Percentiles rank a stretch among this genome's conserved stretches.
phyloP scores from a whole-genome alignment of 2,329 filamentous ascomycete species.

The Venturiaceae sp. region DNA sequence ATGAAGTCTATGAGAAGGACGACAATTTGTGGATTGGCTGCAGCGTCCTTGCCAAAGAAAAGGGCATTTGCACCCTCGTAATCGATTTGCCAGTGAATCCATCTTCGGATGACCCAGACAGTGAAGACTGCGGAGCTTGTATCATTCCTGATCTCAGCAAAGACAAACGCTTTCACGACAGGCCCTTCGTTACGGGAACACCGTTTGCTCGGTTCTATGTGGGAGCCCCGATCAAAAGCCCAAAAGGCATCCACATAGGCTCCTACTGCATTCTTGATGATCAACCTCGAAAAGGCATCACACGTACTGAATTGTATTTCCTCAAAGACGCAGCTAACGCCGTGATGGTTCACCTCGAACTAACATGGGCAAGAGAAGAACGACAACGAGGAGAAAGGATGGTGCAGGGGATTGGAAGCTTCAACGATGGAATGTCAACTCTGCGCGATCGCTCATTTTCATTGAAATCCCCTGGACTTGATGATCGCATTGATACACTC shows the following conservation, averaged over 20 bases:
- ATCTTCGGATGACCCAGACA: background rate
- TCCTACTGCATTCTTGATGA: constrained; percentile 24
- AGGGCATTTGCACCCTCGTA: constrained; percentile 25
- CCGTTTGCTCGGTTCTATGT: background rate
- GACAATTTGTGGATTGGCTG: constrained; percentile 27
- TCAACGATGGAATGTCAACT: constrained; percentile 10
- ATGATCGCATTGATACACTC: background rate
- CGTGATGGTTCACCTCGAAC: constrained; percentile 13
- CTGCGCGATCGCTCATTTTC: background rate
- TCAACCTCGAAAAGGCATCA: constrained; percentile 14
- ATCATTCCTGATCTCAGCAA: background rate
- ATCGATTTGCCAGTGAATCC: constrained; percentile 6
- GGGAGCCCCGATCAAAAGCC: constrained; percentile 16
- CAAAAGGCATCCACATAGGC: constrained; percentile 18
- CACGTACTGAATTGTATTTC: constrained; percentile 11
- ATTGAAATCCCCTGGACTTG: background rate
- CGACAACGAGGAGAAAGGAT: constrained; percentile 10
- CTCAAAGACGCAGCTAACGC: constrained; percentile 11
- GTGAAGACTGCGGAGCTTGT: background rate
- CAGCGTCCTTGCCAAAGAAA: constrained; percentile 18
- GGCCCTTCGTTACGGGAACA: background rate
- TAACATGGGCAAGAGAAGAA: constrained; percentile 10
- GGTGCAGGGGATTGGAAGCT: constrained; percentile 12
- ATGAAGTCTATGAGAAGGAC: constrained; percentile 16
- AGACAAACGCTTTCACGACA: background rate